A percentile compares a stretch with the other conserved stretches of the same genome.
Conservation (phyloP, 1,284 basidiomycete species). For the Flammula alnicola region DNA sequence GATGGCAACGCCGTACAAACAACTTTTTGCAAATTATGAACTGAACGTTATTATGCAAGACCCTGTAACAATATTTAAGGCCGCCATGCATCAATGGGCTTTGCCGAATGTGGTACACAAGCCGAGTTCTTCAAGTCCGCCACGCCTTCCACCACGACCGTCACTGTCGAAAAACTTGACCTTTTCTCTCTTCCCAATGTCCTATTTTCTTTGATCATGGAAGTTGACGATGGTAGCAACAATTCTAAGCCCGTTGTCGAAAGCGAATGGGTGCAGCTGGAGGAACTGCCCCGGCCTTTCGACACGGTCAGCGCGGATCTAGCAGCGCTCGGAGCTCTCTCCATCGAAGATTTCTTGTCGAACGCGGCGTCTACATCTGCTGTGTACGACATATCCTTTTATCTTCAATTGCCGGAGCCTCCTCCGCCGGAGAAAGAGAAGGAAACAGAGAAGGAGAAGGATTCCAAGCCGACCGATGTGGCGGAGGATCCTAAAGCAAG, state of each 20-base stretch:
- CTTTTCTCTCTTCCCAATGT: neutral
- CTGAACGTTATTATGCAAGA: no score
- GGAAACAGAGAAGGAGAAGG: constrained; percentile 16
- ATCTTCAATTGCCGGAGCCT: constrained; percentile 22
- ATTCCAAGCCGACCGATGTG: constrained; percentile 10
- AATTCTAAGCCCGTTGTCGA: constrained; percentile 10
- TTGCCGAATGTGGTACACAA: no score
- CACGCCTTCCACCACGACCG: no score
- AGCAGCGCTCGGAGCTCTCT: constrained; percentile 24
- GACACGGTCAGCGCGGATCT: constrained; percentile 23
- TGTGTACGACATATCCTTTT: constrained; percentile 25
- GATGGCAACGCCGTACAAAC: no score
- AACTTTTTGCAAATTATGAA: no score
- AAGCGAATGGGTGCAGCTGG: constrained; percentile 19
- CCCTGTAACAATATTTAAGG: no score
- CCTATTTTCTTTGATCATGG: constrained; percentile 10
- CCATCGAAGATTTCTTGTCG: constrained; percentile 28
- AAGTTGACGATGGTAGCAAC: constrained; percentile 11
- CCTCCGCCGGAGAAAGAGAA: constrained; percentile 8
- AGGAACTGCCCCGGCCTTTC: constrained; percentile 27
- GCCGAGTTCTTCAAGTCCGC: no score
- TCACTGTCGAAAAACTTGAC: neutral
- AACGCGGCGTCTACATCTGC: constrained; percentile 16
- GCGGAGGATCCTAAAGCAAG: constrained; percentile 8
- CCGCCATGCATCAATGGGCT: no score